Evolutionary conservation across 208 protist species (phyloP), one percentile per base, ranked within the genome.

Genomic region (Angomonas deanei): DNA sequence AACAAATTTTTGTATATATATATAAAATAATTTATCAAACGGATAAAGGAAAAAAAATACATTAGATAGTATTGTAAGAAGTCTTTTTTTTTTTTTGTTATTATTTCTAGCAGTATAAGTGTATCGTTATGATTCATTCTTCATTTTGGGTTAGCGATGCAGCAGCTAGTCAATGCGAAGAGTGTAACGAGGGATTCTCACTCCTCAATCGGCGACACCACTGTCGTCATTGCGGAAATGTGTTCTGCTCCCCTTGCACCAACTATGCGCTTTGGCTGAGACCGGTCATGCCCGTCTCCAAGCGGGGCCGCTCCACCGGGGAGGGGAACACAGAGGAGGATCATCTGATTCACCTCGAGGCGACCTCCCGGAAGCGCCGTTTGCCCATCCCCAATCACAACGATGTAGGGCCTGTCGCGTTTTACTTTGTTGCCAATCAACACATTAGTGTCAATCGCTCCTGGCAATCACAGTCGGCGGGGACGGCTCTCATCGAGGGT

Each of bases 201-300:
- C 62, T 73, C n/a, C 55, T 66, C 4, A 62, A 64, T 17, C 73
- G 78, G 11, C 72, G 78, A 3, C 78, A 84, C 46, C 78, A 84
- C 70, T 84, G 78, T 39, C 78, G 78, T 8, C 73, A 76, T 49
- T 84, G 78, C 61, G 78, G 78, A 21, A 30, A 36, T n/a, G 54
- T 84, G 24, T 76, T 80, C 33, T 84, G 78, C 46, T 34, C 48
- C 15, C 27, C 19, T 1, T 84, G 78, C 61, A 67, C 58, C 2
- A 31, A n/a, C 39, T 58, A 70, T 28, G 46, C 33, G 0, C 57
- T 85, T 33, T 85, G 78, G 78, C 74, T 85, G 23, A 50, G 72
- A 3, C 68, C 73, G 34, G 34, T 42, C 36, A 42, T 42, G 36
- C 8, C 3, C 55, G 47, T 21, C 17, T 34, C 6, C 28, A 8